Conservation (phyloP, 2,329 filamentous ascomycete species). For the Diplodia scrobiculata region DNA sequence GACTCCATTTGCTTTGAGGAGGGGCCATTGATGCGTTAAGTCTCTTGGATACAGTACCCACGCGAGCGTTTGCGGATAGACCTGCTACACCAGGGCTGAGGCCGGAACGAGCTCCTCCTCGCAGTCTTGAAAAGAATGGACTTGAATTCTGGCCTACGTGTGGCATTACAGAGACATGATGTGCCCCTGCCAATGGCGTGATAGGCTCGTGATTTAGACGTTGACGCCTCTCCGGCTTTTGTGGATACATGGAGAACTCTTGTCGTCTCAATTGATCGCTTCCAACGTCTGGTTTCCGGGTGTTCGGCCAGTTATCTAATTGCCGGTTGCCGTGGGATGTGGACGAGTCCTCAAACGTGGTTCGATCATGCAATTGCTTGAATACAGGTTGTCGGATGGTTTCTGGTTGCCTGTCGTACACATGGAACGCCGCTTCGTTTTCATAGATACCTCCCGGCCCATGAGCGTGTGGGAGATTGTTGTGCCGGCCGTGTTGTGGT, state of each 20-base stretch:
- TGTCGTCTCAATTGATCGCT: neutral
- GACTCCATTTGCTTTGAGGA: constrained; percentile 31
- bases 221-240: neutral
- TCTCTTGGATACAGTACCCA: constrained; percentile 6
- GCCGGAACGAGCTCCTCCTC: neutral
- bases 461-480: too few species aligned
- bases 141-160: constrained; percentile 35
- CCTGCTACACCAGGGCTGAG: constrained; percentile 15
- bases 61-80: constrained; percentile 23
- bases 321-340: neutral
- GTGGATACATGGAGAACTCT: neutral
- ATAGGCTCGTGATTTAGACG: neutral
- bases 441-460: neutral
- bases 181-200: constrained; percentile 31
- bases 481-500: too few species aligned
- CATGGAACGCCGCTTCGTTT: neutral
- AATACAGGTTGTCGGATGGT: neutral
- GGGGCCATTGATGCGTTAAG: neutral
- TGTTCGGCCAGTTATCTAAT: neutral
- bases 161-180: neutral
- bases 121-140: constrained; percentile 44
- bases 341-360: neutral
- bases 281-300: neutral
- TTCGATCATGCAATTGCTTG: neutral
- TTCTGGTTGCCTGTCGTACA: neutral